phyloP scores from a whole-genome alignment of 2,329 filamentous ascomycete genomes.

The Verruconis gallopava region DNA sequence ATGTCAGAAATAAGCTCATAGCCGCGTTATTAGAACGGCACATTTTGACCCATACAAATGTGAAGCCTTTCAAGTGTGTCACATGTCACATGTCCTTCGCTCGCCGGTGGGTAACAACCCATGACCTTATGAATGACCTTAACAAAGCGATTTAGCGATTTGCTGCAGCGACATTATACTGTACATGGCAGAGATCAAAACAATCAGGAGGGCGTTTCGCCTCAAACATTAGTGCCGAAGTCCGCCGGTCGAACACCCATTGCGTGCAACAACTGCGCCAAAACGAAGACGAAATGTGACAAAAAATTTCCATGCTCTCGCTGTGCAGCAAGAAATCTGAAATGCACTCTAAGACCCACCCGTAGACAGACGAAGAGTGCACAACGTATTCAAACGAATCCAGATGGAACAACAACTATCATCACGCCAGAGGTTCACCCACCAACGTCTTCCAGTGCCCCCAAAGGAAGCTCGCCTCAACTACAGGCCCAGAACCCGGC shows the following conservation, averaged over 20 bases:
- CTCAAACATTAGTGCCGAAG: constrained; percentile 37
- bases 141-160: constrained; percentile 25
- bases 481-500: constrained; percentile 13
- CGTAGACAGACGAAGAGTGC: constrained; percentile 33
- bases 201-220: constrained; percentile 34
- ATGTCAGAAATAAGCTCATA: too few species aligned
- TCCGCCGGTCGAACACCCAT: constrained; percentile 39
- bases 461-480: constrained; percentile 24
- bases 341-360: constrained; percentile 35
- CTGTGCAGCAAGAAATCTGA: constrained; percentile 36
- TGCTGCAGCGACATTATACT: constrained; percentile 39
- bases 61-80: constrained; percentile 43
- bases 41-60: constrained; percentile 40
- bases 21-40: constrained; percentile 26
- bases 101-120: constrained; percentile 29
- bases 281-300: constrained; percentile 42
- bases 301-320: constrained; percentile 42
- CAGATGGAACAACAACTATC: constrained; percentile 6
- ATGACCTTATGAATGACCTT: neutral
- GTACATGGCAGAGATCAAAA: constrained; percentile 38
- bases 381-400: constrained; percentile 1
- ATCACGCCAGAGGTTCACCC: neutral
- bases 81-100: constrained; percentile 43
- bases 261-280: constrained; percentile 40
- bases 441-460: constrained; percentile 15